Evolutionary conservation across 805 yeast species (phyloP).

Genomic region (Metschnikowia drakensbergensis): DNA sequence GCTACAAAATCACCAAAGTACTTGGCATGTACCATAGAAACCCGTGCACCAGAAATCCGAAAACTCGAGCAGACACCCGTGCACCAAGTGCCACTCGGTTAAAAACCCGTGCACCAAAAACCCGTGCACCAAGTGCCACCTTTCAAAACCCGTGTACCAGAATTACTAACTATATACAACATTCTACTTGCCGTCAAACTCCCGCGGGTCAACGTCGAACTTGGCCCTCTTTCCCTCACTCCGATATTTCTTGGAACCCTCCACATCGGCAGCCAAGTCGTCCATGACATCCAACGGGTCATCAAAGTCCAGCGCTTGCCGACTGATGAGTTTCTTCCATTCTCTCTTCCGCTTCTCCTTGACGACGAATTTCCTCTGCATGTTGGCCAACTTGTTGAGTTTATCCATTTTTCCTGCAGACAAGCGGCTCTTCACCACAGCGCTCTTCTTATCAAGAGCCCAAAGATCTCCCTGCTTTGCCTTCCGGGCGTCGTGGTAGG

Average conservation of each 20-base stretch:
- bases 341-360: constrained; percentile 18
- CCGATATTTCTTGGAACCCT: constrained; percentile 30
- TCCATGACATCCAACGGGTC: constrained; percentile 17
- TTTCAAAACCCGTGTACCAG: background rate
- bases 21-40: too few relatives aligned
- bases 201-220: constrained; percentile 21
- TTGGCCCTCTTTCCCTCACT: constrained; percentile 28
- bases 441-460: constrained; percentile 49
- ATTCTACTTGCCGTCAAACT: constrained; percentile 15
- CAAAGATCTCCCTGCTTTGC: constrained; percentile 81
- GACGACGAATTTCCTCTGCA: constrained; percentile 34
- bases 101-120: background rate
- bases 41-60: background rate
- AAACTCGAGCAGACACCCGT: background rate
- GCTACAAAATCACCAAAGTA: background rate
- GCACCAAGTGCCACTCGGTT: background rate
- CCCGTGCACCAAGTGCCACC: background rate
- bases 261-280: constrained; percentile 26
- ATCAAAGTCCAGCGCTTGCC: constrained; percentile 14
- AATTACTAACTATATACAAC: background rate
- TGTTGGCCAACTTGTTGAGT: constrained; percentile 33
- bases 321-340: constrained; percentile 17
- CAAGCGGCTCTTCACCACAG: constrained; percentile 28
- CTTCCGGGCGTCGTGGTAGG: constrained; percentile 88
- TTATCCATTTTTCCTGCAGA: constrained; percentile 30